Base-by-base conservation (phyloP, 2,329 filamentous ascomycete species). In the Aciculosporium take region DNA sequence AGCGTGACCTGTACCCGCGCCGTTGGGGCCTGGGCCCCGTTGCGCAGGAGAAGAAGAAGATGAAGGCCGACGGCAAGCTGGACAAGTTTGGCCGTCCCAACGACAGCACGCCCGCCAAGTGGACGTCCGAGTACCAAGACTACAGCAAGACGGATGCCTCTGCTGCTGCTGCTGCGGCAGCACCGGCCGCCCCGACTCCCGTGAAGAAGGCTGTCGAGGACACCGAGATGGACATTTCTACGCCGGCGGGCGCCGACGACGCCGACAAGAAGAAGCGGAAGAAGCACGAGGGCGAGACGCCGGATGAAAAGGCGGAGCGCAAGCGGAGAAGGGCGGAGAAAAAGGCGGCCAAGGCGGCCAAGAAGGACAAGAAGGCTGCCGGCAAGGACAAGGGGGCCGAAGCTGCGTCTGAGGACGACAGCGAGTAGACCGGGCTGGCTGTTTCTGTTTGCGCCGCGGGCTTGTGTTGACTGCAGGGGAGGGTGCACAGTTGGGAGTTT, bases 11-110 rank as follows among this genome's bases (percentile, higher is more conserved):
- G 45, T 98, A 98, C 74, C 91, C 91, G 49, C 77, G 87, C 62
- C 74, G 89, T 71, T 98, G 91, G 91, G 91, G 91, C 51, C 77
- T 96, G 58, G 91, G 91, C 47, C 89, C 91, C 40, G 81, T 89
- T 46, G 91, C 91, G 38, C 68, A 82, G 37, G 87, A 96, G 74
- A 98, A 98, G 80, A 98, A 98, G 83, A 95, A 96, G 78, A 79
- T 98, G 72, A 96, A 96, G 79, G 85, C 88, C 40, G 84, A 86
- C 52, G 91, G 91, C 64, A 94, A 95, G 69, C 81, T 98, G 46
- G 91, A 98, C 72, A 98, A 98, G 80, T 96, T 79, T 55, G 91
- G 91, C 51, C 81, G 88, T 45, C 65, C 84, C 54, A 98, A 96
- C 64, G 89, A 95, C 62, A 78, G 80, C 49, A 98, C 91, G 5